Evolutionary conservation across 495 filamentous ascomycete species (phyloP).

Genomic region (Penicillium taxi): DNA sequence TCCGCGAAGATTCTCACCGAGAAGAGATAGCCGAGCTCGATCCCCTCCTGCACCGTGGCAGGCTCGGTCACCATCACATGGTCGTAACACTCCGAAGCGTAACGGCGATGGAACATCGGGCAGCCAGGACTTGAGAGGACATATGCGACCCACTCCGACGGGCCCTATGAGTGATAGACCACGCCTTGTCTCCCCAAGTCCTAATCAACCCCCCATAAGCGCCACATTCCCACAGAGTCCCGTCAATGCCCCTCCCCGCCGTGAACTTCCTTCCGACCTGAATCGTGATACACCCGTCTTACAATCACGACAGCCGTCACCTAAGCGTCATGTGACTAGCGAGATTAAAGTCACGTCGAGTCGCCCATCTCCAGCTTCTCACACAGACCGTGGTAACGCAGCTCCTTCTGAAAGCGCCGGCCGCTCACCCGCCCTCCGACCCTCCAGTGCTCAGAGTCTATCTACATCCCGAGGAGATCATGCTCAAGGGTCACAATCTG

Average conservation of each 20-base stretch:
- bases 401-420: conserved; percentile 8
- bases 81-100: conserved; percentile 28
- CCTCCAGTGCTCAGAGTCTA: conserved; percentile 4
- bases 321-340: conserved; percentile 12
- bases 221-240: conserved; percentile 9
- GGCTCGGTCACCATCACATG: conserved; percentile 38
- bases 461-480: no score
- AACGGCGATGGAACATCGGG: conserved; percentile 27
- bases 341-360: conserved; percentile 21
- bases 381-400: conserved; percentile 16
- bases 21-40: conserved; percentile 38
- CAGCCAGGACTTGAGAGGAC: conserved; percentile 20
- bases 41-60: conserved; percentile 37
- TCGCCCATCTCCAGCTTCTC: conserved; percentile 22
- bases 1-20: conserved; percentile 27
- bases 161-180: conserved; percentile 15
- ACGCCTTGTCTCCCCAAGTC: conserved; percentile 19
- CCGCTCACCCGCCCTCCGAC: conserved; percentile 14
- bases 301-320: conserved; percentile 15
- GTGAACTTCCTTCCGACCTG: conserved; percentile 4
- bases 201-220: background rate
- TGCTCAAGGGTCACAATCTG: no score
- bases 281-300: conserved; percentile 6
- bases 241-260: conserved; percentile 7
- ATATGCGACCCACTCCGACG: conserved; percentile 17